Conservation (phyloP, 768 basidiomycete species). For the Hericium rajendrae region DNA sequence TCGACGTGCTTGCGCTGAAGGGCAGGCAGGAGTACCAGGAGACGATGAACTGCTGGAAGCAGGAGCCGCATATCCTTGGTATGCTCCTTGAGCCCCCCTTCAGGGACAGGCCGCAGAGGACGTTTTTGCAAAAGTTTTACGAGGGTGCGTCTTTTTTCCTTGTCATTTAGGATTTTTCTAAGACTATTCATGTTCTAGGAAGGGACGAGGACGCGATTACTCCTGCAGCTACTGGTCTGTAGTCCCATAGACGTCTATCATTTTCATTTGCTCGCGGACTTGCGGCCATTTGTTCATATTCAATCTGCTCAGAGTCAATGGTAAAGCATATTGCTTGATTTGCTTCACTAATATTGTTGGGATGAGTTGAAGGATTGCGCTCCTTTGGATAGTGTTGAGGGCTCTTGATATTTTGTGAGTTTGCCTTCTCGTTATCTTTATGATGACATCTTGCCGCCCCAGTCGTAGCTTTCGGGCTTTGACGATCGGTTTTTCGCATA, state of each 20-base stretch:
- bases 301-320: too few species aligned
- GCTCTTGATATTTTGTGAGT: too few species aligned
- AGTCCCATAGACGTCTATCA: slow-evolving; percentile 5
- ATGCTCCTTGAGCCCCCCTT: slow-evolving; percentile 44
- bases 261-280: slow-evolving; percentile 4
- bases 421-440: neutral
- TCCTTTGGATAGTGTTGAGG: too few species aligned
- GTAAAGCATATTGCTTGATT: too few species aligned
- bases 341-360: too few species aligned
- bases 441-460: slow-evolving; percentile 16
- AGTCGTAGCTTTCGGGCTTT: slow-evolving; percentile 15
- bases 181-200: slow-evolving; percentile 32
- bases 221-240: slow-evolving; percentile 31
- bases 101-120: slow-evolving; percentile 35
- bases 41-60: slow-evolving; percentile 91
- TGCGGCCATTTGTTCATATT: neutral
- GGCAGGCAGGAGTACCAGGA: slow-evolving; percentile 86
- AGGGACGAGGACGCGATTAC: slow-evolving; percentile 64
- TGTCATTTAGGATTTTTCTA: neutral
- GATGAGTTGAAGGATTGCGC: too few species aligned
- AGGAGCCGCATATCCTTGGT: slow-evolving; percentile 70
- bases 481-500: slow-evolving; percentile 14
- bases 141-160: slow-evolving; percentile 45
- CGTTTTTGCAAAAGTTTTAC: slow-evolving; percentile 79
- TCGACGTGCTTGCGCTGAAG: slow-evolving; percentile 85